A percentile compares a stretch with the other conserved stretches of the same genome.
These are phyloP conservation scores for Komagataella kurtzmanii DNA, from an alignment of 805 yeast genomes.

Conservation along the genomic window DNA sequence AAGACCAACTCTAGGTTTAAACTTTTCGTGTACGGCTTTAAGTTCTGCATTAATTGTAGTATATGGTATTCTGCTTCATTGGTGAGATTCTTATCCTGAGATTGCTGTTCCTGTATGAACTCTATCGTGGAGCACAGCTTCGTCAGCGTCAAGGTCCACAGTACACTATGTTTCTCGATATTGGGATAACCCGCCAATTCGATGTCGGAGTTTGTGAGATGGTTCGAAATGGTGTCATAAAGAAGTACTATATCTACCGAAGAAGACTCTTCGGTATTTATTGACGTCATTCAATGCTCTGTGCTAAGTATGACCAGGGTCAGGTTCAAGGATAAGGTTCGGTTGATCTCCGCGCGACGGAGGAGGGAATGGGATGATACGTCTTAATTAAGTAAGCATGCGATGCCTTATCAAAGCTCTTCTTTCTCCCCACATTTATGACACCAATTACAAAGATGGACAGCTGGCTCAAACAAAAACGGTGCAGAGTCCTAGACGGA, in stretches of 20 bases:
- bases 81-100: background rate
- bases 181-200: background rate
- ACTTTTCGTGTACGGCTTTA: slow-evolving; percentile 5
- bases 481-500: slow-evolving; percentile 32
- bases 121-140: background rate
- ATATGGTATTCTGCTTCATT: background rate
- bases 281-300: background rate
- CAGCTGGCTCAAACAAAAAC: background rate
- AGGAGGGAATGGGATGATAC: background rate
- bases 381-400: background rate
- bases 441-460: background rate
- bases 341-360: background rate
- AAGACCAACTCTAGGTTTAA: background rate
- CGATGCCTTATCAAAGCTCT: background rate
- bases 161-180: background rate
- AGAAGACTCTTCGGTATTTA: background rate
- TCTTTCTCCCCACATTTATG: background rate
- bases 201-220: background rate
- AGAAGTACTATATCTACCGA: background rate
- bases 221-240: background rate
- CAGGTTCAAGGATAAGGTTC: background rate
- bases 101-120: background rate
- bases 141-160: background rate
- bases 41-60: slow-evolving; percentile 2
- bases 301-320: background rate